A percentile compares a stretch with the other conserved stretches of the same genome.
These are phyloP conservation scores for Platismatia glauca DNA, from an alignment of 495 filamentous ascomycete genomes.

Conservation along the genomic window DNA sequence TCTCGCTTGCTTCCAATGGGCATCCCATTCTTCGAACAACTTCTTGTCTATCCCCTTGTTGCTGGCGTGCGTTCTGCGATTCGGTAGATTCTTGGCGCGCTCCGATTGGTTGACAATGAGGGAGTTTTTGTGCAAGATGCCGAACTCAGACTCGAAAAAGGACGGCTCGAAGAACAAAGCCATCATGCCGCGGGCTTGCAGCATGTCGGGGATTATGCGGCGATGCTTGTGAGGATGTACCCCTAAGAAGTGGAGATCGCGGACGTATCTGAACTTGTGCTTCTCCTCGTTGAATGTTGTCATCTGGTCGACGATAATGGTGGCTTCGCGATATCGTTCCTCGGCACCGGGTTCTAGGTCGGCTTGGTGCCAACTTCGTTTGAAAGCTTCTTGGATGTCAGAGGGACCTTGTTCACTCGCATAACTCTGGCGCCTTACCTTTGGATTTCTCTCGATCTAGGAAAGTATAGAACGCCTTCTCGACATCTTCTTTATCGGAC, in stretches of 20 bases:
- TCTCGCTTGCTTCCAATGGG: constrained; percentile 16
- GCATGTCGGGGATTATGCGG: constrained; percentile 34
- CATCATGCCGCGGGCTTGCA: constrained; percentile 34
- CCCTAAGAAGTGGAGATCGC: constrained; percentile 30
- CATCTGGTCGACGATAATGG: constrained; percentile 30
- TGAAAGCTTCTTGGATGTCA: constrained; percentile 29
- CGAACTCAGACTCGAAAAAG: constrained; percentile 30
- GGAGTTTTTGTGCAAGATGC: constrained; percentile 29
- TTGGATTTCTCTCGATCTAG: constrained; percentile 32
- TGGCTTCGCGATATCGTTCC: constrained; percentile 29
- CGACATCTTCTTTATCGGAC: constrained; percentile 4
- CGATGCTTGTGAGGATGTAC: constrained; percentile 31
- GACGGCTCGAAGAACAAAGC: constrained; percentile 34
- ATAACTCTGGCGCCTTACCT: constrained; percentile 20
- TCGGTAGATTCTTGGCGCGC: constrained; percentile 30
- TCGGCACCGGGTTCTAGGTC: constrained; percentile 36
- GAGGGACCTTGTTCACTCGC: background rate
- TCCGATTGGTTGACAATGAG: constrained; percentile 31
- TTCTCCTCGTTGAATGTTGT: background rate
- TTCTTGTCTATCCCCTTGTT: constrained; percentile 28
- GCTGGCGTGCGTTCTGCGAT: constrained; percentile 29
- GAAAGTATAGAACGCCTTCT: constrained; percentile 20
- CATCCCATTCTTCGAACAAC: constrained; percentile 35
- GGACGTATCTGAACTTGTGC: constrained; percentile 7
- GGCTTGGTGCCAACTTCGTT: constrained; percentile 35